Evolutionary conservation across 2,329 filamentous ascomycete genomes (phyloP).

Genomic region (Trichoderma semiorbis): DNA sequence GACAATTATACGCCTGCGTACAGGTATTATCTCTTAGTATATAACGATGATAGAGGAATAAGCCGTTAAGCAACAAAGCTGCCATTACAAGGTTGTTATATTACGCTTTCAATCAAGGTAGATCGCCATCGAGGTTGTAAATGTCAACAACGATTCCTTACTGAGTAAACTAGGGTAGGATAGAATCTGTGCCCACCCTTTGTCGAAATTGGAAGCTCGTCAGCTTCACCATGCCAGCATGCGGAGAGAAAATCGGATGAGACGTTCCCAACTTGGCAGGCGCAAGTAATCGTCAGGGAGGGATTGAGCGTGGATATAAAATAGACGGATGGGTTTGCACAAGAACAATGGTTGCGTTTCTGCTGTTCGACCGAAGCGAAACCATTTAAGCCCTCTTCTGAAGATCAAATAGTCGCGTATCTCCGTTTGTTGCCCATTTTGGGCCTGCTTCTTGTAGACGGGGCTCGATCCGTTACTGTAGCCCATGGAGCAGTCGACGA

Average conservation of each 20-base stretch:
- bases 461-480: background rate
- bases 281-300: background rate
- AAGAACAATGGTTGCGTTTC: background rate
- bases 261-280: background rate
- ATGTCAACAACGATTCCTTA: background rate
- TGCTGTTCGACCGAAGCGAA: background rate
- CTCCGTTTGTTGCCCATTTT: background rate
- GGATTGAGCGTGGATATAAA: background rate
- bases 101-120: no score
- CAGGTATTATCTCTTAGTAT: background rate
- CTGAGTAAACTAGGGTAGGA: background rate
- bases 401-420: background rate
- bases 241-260: constrained; percentile 2
- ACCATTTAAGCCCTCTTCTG: background rate
- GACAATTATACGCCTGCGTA: background rate
- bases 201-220: background rate
- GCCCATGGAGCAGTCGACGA: background rate
- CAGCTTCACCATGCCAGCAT: background rate
- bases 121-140: rapidly evolving
- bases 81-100: background rate
- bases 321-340: no score
- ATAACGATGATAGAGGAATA: background rate
- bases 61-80: background rate
- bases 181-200: background rate
- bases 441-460: background rate